Percentiles rank a stretch among this genome's conserved stretches.
Evolutionary conservation across 179 eudicot species (phyloP).

Genomic region (Silene vulgaris): DNA sequence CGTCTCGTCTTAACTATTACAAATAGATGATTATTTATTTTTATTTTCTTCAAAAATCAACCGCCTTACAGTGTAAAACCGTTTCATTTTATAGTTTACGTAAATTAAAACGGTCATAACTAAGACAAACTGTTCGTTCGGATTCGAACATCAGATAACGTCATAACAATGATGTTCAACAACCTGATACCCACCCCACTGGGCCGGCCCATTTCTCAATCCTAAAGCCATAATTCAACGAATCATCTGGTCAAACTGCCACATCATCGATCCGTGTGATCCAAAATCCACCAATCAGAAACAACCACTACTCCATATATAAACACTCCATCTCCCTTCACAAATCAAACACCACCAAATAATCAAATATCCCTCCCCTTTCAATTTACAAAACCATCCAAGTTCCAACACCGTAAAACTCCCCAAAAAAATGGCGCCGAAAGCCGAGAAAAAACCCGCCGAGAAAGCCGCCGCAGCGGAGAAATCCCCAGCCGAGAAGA

Average conservation of each 20-base stretch:
- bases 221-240: neutral
- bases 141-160: too few relatives aligned
- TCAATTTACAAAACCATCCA: neutral
- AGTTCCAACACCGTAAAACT: neutral
- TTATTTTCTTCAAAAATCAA: too few relatives aligned
- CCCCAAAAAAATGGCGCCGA: neutral
- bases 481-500: constrained; percentile 7
- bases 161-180: too few relatives aligned
- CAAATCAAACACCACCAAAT: neutral
- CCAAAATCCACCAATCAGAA: neutral
- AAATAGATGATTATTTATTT: too few relatives aligned
- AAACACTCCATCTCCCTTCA: neutral
- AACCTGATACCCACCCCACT: too few relatives aligned
- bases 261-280: neutral
- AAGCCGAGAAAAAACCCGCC: constrained; percentile 10
- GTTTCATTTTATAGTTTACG: too few relatives aligned
- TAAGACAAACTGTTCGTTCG: too few relatives aligned
- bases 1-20: too few relatives aligned
- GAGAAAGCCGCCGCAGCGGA: constrained; percentile 13
- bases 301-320: neutral
- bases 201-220: neutral
- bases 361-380: too few relatives aligned
- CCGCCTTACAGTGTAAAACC: too few relatives aligned
- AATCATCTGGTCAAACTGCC: neutral
- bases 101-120: too few relatives aligned